Evolutionary conservation across 1,284 basidiomycete genomes (phyloP).

Genomic region (Irpex sp.): DNA sequence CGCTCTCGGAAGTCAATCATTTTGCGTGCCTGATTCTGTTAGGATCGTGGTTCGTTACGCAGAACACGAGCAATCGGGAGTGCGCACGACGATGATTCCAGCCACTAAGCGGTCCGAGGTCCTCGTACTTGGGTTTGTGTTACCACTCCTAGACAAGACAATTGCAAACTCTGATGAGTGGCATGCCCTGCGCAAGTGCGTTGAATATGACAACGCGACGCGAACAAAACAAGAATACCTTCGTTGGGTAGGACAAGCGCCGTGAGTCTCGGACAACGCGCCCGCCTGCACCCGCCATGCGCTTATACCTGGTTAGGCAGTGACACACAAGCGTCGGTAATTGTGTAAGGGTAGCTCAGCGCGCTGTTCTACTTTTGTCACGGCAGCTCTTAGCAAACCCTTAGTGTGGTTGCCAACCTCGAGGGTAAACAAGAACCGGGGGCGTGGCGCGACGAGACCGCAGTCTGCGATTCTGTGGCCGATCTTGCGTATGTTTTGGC

Average conservation of each 20-base stretch:
- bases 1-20: neutral
- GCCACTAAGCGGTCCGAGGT: neutral
- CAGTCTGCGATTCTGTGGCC: neutral
- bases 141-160: neutral
- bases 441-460: neutral
- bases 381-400: neutral
- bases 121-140: neutral
- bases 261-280: neutral
- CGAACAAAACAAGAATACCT: neutral
- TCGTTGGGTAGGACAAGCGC: neutral
- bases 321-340: neutral
- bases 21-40: neutral
- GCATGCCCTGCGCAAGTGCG: neutral
- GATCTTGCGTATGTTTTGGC: neutral
- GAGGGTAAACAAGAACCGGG: neutral
- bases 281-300: neutral
- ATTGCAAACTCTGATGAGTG: neutral
- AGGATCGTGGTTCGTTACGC: neutral
- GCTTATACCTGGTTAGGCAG: neutral
- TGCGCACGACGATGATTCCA: neutral
- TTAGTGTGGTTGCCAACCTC: neutral
- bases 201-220: neutral
- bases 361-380: too few species aligned
- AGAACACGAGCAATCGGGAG: neutral
- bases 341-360: neutral